These are phyloP conservation scores for Rhododendron molle DNA, from an alignment of 148 eudicot genomes.

Conservation along the genomic window DNA sequence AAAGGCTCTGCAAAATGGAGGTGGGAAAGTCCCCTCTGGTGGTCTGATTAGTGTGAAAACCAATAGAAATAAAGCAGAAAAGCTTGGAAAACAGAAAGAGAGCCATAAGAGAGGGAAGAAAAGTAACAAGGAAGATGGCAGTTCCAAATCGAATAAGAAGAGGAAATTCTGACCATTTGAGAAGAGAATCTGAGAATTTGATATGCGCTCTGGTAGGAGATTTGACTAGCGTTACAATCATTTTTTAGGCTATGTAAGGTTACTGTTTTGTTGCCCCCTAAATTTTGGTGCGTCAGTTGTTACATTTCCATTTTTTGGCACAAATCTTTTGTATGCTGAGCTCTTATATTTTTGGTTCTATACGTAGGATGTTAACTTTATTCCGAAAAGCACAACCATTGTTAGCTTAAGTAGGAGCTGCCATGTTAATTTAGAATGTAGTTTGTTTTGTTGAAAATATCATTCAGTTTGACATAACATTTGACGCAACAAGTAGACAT, in stretches of 20 bases:
- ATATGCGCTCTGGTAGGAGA: not conserved
- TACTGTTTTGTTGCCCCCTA: not conserved
- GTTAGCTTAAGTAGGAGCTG: not conserved
- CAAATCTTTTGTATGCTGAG: not conserved
- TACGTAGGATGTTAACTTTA: no score
- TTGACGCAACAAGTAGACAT: no score
- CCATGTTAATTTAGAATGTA: not conserved
- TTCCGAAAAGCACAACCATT: not conserved
- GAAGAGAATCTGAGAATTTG: not conserved
- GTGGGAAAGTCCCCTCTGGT: constrained; percentile 49
- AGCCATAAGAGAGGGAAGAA: constrained; percentile 47
- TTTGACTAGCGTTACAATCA: not conserved
- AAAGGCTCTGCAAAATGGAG: constrained; percentile 47
- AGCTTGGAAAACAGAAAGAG: constrained; percentile 31
- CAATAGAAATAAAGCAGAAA: constrained; percentile 38
- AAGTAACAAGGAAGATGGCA: constrained; percentile 49
- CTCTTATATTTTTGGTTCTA: not conserved
- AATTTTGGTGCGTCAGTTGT: not conserved
- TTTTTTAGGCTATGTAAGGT: not conserved
- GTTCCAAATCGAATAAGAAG: constrained; percentile 65
- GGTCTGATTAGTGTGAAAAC: constrained; percentile 74
- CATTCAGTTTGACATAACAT: no score
- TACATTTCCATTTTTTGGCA: not conserved
- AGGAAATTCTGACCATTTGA: constrained; percentile 32
- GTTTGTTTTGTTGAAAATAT: not conserved